Evolutionary conservation across 768 basidiomycete genomes (phyloP).

Genomic region (Termitomyces sp.): DNA sequence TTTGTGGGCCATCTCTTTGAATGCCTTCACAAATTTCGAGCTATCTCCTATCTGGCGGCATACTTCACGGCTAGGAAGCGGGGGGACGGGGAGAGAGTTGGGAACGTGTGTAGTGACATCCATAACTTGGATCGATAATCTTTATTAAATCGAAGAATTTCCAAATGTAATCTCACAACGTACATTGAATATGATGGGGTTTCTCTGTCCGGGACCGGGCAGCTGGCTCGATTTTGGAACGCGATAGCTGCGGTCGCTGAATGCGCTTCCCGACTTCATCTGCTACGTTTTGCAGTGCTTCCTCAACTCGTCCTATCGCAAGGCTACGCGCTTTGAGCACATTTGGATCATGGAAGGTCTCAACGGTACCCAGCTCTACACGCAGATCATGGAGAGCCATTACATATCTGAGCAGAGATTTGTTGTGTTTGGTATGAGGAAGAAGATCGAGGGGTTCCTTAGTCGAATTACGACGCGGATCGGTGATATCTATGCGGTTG

Average conservation of each 20-base stretch:
- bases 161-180: not conserved
- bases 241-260: not conserved
- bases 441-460: constrained; percentile 1
- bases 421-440: constrained; percentile 2
- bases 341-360: not conserved
- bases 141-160: not conserved
- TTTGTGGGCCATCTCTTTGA: not conserved
- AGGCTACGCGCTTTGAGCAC: constrained; percentile 2
- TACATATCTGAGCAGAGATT: not conserved
- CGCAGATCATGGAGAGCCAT: not conserved
- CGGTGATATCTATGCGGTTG: not conserved
- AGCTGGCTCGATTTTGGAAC: not conserved
- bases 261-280: not conserved
- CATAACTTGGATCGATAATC: not conserved
- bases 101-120: not conserved
- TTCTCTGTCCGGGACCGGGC: not conserved
- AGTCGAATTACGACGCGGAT: not conserved
- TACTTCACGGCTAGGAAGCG: constrained; percentile 2
- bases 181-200: not conserved
- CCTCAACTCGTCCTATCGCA: not conserved
- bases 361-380: not conserved
- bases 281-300: not conserved
- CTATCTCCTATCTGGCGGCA: not conserved
- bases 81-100: constrained; percentile 2
- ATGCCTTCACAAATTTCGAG: not conserved